These are phyloP conservation scores for Aureobasidium sp. DNA, from an alignment of 2,329 filamentous ascomycete genomes.

Conservation along the genomic window DNA sequence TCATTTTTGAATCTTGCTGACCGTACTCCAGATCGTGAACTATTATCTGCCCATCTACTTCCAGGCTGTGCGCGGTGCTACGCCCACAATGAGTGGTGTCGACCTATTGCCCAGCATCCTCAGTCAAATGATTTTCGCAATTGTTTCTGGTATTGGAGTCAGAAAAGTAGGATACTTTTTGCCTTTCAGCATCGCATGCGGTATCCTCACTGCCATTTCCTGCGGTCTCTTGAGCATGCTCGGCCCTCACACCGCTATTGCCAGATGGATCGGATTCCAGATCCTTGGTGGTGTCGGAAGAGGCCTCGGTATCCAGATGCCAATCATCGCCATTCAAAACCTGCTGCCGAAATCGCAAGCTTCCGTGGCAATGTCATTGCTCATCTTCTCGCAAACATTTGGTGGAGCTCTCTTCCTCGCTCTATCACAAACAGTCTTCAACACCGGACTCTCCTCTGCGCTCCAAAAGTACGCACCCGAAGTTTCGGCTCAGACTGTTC, in stretches of 20 bases:
- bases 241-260: constrained; percentile 30
- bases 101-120: constrained; percentile 16
- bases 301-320: constrained; percentile 40
- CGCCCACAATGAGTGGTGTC: constrained; percentile 20
- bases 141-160: constrained; percentile 16
- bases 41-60: constrained; percentile 25
- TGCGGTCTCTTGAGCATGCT: constrained; percentile 26
- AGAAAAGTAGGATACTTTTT: constrained; percentile 18
- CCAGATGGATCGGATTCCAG: constrained; percentile 47
- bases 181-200: constrained; percentile 16
- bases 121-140: constrained; percentile 14
- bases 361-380: constrained; percentile 22
- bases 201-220: constrained; percentile 18
- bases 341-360: constrained; percentile 19
- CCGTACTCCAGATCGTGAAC: too few species aligned
- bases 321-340: constrained; percentile 40
- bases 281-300: constrained; percentile 41
- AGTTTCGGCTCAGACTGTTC: constrained; percentile 33
- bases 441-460: background rate
- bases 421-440: constrained; percentile 26
- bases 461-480: constrained; percentile 22
- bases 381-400: constrained; percentile 25
- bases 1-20: too few species aligned
- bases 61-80: constrained; percentile 21
- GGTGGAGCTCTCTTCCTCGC: constrained; percentile 25